Percentiles rank a stretch among this genome's conserved stretches.
Evolutionary conservation across 2,329 filamentous ascomycete genomes (phyloP).

Genomic region (Trichoderma arundinaceum): DNA sequence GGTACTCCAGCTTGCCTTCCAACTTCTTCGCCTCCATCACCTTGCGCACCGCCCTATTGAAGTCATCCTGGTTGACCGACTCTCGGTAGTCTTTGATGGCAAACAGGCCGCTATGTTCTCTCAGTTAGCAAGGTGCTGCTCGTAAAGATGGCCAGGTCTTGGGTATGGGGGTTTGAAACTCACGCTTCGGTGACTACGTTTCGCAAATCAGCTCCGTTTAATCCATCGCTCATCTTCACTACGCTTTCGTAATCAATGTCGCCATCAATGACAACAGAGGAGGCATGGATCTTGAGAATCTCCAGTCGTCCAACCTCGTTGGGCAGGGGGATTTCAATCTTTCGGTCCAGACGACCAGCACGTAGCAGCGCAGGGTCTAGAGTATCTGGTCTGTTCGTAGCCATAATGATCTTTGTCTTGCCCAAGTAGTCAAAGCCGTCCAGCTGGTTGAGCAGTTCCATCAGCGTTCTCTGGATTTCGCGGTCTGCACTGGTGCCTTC

Average conservation of each 20-base stretch:
- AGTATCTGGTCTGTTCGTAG: constrained; percentile 95
- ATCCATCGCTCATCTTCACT: constrained; percentile 98
- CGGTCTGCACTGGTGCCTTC: constrained; percentile 97
- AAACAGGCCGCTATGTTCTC: constrained; percentile 74
- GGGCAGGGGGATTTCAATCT: constrained; percentile 96
- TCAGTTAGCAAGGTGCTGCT: constrained; percentile 10
- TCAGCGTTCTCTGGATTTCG: constrained; percentile 96
- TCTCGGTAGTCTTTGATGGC: constrained; percentile 99
- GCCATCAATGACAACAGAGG: constrained; percentile 84
- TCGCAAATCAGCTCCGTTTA: constrained; percentile 95
- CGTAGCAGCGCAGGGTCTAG: constrained; percentile 91
- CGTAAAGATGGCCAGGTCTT: neutral
- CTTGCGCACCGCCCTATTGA: constrained; percentile 99
- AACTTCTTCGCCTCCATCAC: constrained; percentile 97
- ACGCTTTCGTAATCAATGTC: constrained; percentile 99
- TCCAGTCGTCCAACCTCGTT: constrained; percentile 96
- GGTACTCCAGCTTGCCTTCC: constrained; percentile 96
- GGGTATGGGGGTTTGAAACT: constrained; percentile 49
- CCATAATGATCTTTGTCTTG: constrained; percentile 99
- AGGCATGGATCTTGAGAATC: constrained; percentile 96
- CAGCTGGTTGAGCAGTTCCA: constrained; percentile 98
- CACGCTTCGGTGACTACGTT: constrained; percentile 99
- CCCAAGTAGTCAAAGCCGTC: constrained; percentile 99
- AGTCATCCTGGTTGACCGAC: constrained; percentile 95
- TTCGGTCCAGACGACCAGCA: constrained; percentile 91